Base-by-base conservation (phyloP, 2,329 filamentous ascomycete species). In the Scedosporium dehoogii region DNA sequence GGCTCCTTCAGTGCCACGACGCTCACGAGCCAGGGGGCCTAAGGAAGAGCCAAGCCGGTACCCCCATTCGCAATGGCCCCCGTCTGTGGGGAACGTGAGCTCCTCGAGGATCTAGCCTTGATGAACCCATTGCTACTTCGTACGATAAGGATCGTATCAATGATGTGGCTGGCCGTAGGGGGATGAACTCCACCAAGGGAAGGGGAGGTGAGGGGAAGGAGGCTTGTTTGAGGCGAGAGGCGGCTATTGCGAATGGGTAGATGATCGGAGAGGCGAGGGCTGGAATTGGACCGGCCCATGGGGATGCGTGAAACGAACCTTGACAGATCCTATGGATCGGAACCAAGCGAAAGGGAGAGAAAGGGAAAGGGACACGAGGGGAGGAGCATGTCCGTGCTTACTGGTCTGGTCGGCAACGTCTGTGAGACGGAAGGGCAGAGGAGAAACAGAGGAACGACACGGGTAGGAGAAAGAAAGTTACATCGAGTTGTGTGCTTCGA, bases 191-290 rank as follows among this genome's bases (percentile, higher is more conserved):
- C 18, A 25, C 12, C 51, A 14, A 55, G 51, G 23, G 51, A 55
- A 25, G 21, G 23, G 23, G 16, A 18, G 18, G 29, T n/a, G n/a
- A n/a, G 57, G 21, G 9, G 5, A 18, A 18, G 16, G 25, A n/a
- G 53, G 56, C 29, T 59, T 42, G 18, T 38, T 25, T 38, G 33
- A 59, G 27, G 27, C 29, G 27, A 59, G 3, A 38, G 41, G 59
- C 59, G 58, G 42, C 41, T 42, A 61, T 55, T 61, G 46, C 59
- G 46, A 61, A 56, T 42, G 46, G 59, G 59, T 56, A 61, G 46
- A 61, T 56, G 46, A 61, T 41, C 46, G 48, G 14, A 51, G 59
- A 25, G n/a, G 27, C 4, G 23, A 21, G 55, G 21, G 23, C 18
- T 56, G 10, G 55, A 38, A 41, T 12, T 56, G 21, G 18, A 60